Percentiles rank a stretch among this genome's conserved stretches.
Evolutionary conservation across 2,329 filamentous ascomycete species (phyloP).

Genomic region (Fusarium acutatum): DNA sequence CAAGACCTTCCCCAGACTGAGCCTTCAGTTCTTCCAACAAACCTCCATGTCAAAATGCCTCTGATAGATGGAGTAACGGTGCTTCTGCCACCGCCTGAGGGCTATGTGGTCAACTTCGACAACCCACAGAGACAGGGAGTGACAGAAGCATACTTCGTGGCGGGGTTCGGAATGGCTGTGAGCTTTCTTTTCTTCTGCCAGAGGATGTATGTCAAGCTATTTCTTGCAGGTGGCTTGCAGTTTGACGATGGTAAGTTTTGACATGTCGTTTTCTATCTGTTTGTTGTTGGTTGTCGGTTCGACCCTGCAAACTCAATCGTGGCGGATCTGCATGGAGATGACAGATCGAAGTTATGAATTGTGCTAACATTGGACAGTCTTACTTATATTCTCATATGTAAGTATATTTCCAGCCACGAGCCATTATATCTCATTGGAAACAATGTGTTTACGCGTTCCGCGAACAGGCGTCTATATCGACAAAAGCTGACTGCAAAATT

Average conservation of each 20-base stretch:
- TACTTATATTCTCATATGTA: constrained; percentile 31
- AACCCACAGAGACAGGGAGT: constrained; percentile 42
- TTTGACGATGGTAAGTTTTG: constrained; percentile 40
- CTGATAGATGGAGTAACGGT: constrained; percentile 21
- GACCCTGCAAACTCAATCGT: neutral
- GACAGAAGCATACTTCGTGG: constrained; percentile 33
- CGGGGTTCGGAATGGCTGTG: constrained; percentile 30
- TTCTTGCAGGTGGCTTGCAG: constrained; percentile 33
- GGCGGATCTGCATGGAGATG: neutral
- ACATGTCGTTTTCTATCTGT: neutral
- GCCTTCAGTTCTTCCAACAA: neutral
- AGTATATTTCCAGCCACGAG: neutral
- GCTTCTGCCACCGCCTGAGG: constrained; percentile 40
- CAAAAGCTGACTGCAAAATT: neutral
- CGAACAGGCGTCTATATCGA: neutral
- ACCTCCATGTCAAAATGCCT: constrained; percentile 17
- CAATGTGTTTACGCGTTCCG: neutral
- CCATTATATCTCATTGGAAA: too few relatives aligned
- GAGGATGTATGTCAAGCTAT: constrained; percentile 39
- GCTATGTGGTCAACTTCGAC: constrained; percentile 47
- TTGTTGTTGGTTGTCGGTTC: neutral
- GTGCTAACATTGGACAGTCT: constrained; percentile 16
- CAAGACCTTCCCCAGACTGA: neutral
- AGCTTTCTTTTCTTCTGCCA: constrained; percentile 37
- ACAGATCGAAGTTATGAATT: neutral